phyloP scores from a whole-genome alignment of 2,329 filamentous ascomycete genomes.

The Calonectria multiphialidica region DNA sequence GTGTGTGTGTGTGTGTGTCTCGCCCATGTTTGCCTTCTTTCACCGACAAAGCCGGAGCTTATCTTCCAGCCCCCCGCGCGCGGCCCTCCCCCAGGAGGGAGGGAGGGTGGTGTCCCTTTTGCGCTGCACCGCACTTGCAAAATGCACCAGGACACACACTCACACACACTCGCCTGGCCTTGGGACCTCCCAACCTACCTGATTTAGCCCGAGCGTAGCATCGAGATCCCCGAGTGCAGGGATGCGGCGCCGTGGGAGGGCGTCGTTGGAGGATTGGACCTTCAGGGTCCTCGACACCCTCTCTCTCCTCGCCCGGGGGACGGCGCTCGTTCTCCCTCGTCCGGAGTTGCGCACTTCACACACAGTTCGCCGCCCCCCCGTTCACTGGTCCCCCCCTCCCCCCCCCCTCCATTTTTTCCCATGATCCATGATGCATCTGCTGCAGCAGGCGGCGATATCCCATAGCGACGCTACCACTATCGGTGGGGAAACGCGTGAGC shows the following conservation, averaged over 20 bases:
- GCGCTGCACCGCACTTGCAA: no score
- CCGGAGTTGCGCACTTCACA: background rate
- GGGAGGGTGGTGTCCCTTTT: no score
- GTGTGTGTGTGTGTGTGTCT: background rate
- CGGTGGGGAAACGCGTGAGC: conserved; percentile 46
- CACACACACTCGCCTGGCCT: background rate
- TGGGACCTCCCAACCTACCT: conserved; percentile 4
- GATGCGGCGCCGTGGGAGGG: background rate
- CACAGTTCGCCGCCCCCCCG: background rate
- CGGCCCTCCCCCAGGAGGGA: background rate
- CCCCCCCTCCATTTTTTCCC: background rate
- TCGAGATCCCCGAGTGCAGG: conserved; percentile 14
- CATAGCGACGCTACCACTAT: conserved; percentile 28
- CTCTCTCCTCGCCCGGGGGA: background rate
- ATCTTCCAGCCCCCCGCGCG: conserved; percentile 29
- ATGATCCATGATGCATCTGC: background rate
- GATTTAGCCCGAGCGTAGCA: conserved; percentile 15
- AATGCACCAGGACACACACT: background rate
- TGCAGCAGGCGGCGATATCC: conserved; percentile 24
- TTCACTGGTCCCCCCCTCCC: background rate
- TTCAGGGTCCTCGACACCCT: conserved; percentile 8
- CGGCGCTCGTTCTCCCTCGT: background rate
- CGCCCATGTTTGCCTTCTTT: background rate
- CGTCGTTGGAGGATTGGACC: conserved; percentile 13
- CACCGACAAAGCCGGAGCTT: conserved; percentile 39